These are phyloP conservation scores for Rutstroemia sp. DNA, from an alignment of 2,329 filamentous ascomycete species.

Conservation along the genomic window DNA sequence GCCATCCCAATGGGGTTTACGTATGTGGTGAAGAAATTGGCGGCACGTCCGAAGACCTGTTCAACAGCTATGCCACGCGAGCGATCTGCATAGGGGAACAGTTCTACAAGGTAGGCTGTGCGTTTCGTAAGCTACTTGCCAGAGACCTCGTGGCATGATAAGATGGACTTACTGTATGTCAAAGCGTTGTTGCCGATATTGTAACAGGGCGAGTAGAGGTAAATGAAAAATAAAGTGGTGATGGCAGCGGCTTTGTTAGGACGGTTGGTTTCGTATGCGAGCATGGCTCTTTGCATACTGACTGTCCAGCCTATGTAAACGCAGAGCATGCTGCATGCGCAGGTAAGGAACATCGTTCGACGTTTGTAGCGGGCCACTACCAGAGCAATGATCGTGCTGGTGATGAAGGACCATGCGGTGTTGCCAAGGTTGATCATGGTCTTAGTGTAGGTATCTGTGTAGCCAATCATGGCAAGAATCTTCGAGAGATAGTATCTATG, in stretches of 20 bases:
- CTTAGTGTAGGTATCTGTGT: slow-evolving; percentile 35
- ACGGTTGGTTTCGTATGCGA: slow-evolving; percentile 28
- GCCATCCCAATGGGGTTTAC: slow-evolving; percentile 38
- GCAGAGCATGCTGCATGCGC: slow-evolving; percentile 44
- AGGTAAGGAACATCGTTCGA: slow-evolving; percentile 44
- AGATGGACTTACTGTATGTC: slow-evolving; percentile 44
- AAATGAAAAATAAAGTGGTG: slow-evolving; percentile 49
- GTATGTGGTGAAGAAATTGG: slow-evolving; percentile 29
- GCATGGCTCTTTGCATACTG: slow-evolving; percentile 34
- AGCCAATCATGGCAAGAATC: slow-evolving; percentile 41
- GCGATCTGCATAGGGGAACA: slow-evolving; percentile 46
- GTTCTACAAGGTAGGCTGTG: slow-evolving; percentile 46
- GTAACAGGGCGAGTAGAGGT: slow-evolving; percentile 51
- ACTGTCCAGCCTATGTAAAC: slow-evolving; percentile 51
- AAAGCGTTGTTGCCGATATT: slow-evolving; percentile 61
- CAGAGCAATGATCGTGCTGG: slow-evolving; percentile 35
- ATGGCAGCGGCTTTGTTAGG: slow-evolving; percentile 15
- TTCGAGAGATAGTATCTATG: slow-evolving; percentile 38
- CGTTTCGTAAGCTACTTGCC: neutral
- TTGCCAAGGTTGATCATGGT: slow-evolving; percentile 40
- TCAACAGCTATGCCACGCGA: slow-evolving; percentile 23
- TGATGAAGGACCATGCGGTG: slow-evolving; percentile 38
- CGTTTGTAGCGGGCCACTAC: slow-evolving; percentile 38
- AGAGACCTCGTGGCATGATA: neutral
- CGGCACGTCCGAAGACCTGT: slow-evolving; percentile 32